phyloP scores from a whole-genome alignment of 2,329 filamentous ascomycete genomes.

The Aureobasidium sp. region DNA sequence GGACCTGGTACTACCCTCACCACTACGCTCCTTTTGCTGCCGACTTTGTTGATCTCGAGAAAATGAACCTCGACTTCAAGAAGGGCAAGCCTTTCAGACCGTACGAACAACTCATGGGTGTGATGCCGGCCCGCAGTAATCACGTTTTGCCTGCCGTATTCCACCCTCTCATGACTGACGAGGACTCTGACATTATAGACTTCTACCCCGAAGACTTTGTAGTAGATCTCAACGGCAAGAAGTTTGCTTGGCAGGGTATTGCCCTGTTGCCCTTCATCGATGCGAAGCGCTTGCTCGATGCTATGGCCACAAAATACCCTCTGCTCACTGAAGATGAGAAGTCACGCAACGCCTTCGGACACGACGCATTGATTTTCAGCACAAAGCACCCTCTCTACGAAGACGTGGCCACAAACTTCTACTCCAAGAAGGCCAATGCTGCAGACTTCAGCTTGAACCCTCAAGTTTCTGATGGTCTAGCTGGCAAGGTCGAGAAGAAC shows the following conservation, averaged over 20 bases:
- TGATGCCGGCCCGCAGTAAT: slow-evolving; percentile 84
- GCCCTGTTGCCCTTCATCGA: slow-evolving; percentile 94
- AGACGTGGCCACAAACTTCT: slow-evolving; percentile 75
- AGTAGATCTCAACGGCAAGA: slow-evolving; percentile 93
- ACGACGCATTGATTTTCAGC: slow-evolving; percentile 75
- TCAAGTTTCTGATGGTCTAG: slow-evolving; percentile 64
- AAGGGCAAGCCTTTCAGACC: slow-evolving; percentile 80
- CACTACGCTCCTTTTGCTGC: slow-evolving; percentile 97
- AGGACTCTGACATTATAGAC: slow-evolving; percentile 86
- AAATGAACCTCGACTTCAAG: slow-evolving; percentile 72
- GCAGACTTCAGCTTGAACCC: slow-evolving; percentile 65
- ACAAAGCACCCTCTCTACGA: slow-evolving; percentile 80
- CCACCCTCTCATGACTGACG: slow-evolving; percentile 79
- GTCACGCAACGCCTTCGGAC: slow-evolving; percentile 68
- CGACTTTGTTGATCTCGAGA: slow-evolving; percentile 77
- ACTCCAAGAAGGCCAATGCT: slow-evolving; percentile 73
- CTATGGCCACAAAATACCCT: slow-evolving; percentile 76
- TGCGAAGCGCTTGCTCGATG: slow-evolving; percentile 71
- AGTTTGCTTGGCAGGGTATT: slow-evolving; percentile 96
- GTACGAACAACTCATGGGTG: slow-evolving; percentile 97
- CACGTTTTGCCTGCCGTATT: slow-evolving; percentile 85
- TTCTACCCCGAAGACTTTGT: slow-evolving; percentile 95
- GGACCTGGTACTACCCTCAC: slow-evolving; percentile 99
- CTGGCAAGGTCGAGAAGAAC: slow-evolving; percentile 73
- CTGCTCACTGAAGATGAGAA: slow-evolving; percentile 67